Percentiles rank a stretch among this genome's conserved stretches.
Conservation (phyloP, 495 filamentous ascomycete species). For the Neurospora sp. region DNA sequence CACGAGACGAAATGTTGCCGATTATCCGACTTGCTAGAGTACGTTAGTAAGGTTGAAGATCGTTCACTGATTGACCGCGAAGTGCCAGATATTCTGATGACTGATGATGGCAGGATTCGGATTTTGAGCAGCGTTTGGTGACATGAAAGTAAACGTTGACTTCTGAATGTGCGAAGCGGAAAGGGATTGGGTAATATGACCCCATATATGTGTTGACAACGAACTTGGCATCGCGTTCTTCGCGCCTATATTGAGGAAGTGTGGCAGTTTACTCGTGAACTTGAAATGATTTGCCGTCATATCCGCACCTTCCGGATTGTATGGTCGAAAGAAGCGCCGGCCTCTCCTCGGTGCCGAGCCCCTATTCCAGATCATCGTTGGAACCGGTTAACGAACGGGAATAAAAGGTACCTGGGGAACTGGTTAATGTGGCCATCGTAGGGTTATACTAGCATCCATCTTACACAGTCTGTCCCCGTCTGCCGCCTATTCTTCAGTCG, state of each 20-base stretch:
- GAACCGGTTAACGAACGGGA: background rate
- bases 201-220: background rate
- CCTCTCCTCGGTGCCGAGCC: background rate
- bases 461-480: background rate
- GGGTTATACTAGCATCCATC: background rate
- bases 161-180: background rate
- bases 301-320: background rate
- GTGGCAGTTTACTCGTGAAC: background rate
- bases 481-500: no score
- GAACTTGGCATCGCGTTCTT: background rate
- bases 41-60: background rate
- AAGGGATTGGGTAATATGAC: background rate
- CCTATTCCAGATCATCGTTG: background rate
- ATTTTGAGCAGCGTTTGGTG: background rate
- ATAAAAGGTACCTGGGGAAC: background rate
- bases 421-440: background rate
- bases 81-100: background rate
- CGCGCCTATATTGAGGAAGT: background rate
- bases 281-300: background rate
- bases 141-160: background rate
- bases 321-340: background rate
- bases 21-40: background rate
- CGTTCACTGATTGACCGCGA: background rate
- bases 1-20: background rate
- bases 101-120: background rate